Conservation (phyloP, 306 rosid species). For the Cicer yamashitae region DNA sequence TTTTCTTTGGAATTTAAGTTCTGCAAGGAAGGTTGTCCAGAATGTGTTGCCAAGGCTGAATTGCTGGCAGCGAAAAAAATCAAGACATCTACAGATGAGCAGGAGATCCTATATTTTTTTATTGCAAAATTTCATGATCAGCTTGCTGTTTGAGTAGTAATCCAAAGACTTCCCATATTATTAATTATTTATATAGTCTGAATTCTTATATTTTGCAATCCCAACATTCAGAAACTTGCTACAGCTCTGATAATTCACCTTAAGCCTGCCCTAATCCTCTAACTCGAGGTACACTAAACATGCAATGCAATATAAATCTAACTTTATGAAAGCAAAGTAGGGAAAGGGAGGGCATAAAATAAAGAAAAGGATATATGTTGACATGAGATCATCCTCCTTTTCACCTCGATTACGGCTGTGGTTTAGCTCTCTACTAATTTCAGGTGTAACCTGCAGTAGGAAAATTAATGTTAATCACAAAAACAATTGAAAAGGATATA, state of each 20-base stretch:
- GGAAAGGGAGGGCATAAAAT: background rate
- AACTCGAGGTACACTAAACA: background rate
- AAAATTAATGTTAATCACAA: conserved; percentile 19
- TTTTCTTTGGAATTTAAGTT: background rate
- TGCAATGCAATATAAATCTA: conserved; percentile 17
- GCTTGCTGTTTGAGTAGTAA: background rate
- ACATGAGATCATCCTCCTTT: conserved; percentile 76
- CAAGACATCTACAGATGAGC: conserved; percentile 5
- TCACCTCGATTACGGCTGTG: conserved; percentile 90
- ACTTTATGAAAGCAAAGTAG: background rate
- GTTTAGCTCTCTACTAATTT: conserved; percentile 75
- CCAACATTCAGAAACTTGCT: background rate
- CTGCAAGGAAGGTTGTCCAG: background rate
- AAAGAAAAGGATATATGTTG: conserved; percentile 74
- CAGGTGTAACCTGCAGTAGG: conserved; percentile 81
- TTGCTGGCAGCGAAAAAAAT: background rate
- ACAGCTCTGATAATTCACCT: background rate
- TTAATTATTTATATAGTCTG: conserved; percentile 6
- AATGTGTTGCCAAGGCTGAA: background rate
- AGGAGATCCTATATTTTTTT: background rate
- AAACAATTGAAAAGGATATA: conserved; percentile 34
- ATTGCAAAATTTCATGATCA: background rate
- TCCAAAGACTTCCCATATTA: conserved; percentile 9
- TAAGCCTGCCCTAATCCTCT: conserved; percentile 9
- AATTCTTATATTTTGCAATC: background rate